These are phyloP conservation scores for Holtermannia corniformis DNA, from an alignment of 768 basidiomycete species.

Conservation along the genomic window DNA sequence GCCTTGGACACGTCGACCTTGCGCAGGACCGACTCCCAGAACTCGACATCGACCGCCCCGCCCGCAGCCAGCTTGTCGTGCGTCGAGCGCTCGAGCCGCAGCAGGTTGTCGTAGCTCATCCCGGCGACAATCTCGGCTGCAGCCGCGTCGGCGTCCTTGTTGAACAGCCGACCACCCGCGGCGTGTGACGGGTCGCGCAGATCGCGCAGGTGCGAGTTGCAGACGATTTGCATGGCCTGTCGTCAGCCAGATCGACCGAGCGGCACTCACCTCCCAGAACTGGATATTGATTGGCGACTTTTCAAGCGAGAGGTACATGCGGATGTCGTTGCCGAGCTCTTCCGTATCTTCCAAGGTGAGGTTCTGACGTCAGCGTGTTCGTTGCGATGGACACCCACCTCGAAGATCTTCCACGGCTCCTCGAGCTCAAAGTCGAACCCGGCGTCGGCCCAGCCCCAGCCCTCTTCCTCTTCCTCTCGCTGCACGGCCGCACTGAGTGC, in stretches of 20 bases:
- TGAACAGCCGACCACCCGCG: constrained; percentile 32
- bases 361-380: constrained; percentile 49
- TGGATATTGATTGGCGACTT: constrained; percentile 76
- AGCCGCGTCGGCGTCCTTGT: constrained; percentile 68
- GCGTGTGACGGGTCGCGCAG: constrained; percentile 46
- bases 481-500: constrained; percentile 42
- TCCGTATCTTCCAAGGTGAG: constrained; percentile 77
- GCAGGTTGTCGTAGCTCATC: constrained; percentile 77
- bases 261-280: constrained; percentile 76
- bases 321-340: constrained; percentile 89
- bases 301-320: constrained; percentile 80
- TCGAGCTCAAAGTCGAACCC: constrained; percentile 96
- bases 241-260: constrained; percentile 6
- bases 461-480: constrained; percentile 57
- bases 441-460: constrained; percentile 61
- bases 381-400: constrained; percentile 52
- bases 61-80: constrained; percentile 81
- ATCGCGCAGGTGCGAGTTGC: constrained; percentile 75
- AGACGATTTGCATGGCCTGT: constrained; percentile 95
- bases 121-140: constrained; percentile 70
- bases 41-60: constrained; percentile 92
- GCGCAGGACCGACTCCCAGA: constrained; percentile 89
- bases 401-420: constrained; percentile 95
- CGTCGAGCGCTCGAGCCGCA: constrained; percentile 70
- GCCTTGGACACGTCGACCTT: constrained; percentile 95